These are phyloP conservation scores for Didymella pinodella DNA, from an alignment of 2,329 filamentous ascomycete genomes.

Conservation along the genomic window DNA sequence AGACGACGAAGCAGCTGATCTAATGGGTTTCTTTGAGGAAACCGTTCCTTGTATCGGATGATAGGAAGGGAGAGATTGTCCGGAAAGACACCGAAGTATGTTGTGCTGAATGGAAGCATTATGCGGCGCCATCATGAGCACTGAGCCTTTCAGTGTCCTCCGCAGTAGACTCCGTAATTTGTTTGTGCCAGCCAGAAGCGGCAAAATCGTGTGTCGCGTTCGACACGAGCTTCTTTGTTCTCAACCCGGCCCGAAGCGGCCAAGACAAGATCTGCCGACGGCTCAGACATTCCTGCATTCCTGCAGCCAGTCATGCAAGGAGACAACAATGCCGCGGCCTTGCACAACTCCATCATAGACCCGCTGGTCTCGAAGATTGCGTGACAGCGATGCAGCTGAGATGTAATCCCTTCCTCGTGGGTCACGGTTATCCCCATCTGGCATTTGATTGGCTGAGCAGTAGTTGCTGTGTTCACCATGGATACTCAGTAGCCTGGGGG, in stretches of 20 bases:
- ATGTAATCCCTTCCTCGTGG: conserved; percentile 28
- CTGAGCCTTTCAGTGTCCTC: conserved; percentile 16
- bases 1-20: conserved; percentile 35
- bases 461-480: conserved; percentile 20
- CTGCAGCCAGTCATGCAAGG: conserved; percentile 46
- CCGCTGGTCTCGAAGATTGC: conserved; percentile 28
- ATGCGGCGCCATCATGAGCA: conserved; percentile 32
- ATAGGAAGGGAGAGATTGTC: conserved; percentile 35
- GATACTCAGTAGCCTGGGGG: conserved; percentile 45
- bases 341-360: conserved; percentile 22
- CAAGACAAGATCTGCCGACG: conserved; percentile 38
- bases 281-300: conserved; percentile 48
- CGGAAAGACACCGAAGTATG: conserved; percentile 20
- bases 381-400: conserved; percentile 23
- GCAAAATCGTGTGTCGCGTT: conserved; percentile 33
- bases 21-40: conserved; percentile 42
- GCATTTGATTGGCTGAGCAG: conserved; percentile 2
- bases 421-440: conserved; percentile 7
- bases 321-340: conserved; percentile 38
- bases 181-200: conserved; percentile 49
- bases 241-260: conserved; percentile 42
- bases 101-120: conserved; percentile 38
- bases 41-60: conserved; percentile 47
- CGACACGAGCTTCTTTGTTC: conserved; percentile 48
- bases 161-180: conserved; percentile 42